Evolutionary conservation across 345 rosid species (phyloP), one percentile per base, ranked within the genome.

Genomic region (Acer saccharum): DNA sequence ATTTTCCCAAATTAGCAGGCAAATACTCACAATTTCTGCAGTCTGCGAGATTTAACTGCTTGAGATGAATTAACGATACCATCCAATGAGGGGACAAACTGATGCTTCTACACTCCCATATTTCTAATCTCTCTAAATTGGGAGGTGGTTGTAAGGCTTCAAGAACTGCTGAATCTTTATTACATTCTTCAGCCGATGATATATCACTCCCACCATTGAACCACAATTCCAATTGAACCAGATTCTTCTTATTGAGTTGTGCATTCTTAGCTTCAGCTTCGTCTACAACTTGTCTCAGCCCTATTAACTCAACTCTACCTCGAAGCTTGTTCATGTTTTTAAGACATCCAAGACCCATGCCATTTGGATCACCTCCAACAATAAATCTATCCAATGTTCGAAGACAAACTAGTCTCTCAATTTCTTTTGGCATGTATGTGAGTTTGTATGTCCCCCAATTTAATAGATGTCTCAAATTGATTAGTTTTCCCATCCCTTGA

Each of bases 381-480:
- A 66, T 7, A 17, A 66, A 66, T 35, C 18, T 17, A 1, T 7
- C 14, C 18, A 66, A 39, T 17, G 25, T 66, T 3, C 25, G 69
- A 66, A 66, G 69, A 66, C 23, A 6, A 39, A 8, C 14, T 39
- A 66, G 13, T 66, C 2, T 39, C 69, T 39, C 69, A 7, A 39
- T 39, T 66, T 50, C 69, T 66, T 66, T 66, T 1, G 69, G 69
- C 48, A 66, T 64, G 46, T 25, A 25, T 25, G 1, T 25, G 1
- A 25, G 27, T 0, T 1, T 25, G 1, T 0, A 0, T 25, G 27
- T 25, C 1, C 27, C 1, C 1, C 1, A 25, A 25, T 25, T 25
- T 25, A 25, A 0, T 25, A 25, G 1, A 25, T 25, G 27, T 1
- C 27, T 25, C 27, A 25, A 25, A 25, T 25, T 25, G 27, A 25